These are phyloP conservation scores for Aspergillus nidulans DNA, from an alignment of 495 filamentous ascomycete genomes.

Conservation along the genomic window DNA sequence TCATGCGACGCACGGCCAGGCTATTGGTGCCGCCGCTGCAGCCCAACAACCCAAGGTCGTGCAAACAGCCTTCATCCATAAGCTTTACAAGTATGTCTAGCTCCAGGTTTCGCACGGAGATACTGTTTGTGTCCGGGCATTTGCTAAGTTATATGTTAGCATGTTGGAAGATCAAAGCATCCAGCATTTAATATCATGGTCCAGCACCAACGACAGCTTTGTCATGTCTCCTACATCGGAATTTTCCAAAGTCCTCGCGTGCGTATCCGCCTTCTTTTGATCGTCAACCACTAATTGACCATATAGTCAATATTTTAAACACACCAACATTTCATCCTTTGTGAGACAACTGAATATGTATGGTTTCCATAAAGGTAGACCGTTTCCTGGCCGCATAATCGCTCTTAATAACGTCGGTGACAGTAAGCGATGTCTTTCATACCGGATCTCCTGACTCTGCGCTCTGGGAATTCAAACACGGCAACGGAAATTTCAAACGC, in stretches of 20 bases:
- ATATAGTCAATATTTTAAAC: constrained; percentile 89
- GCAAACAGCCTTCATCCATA: constrained; percentile 99
- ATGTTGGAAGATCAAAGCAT: constrained; percentile 95
- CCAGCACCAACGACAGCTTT: constrained; percentile 88
- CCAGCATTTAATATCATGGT: constrained; percentile 95
- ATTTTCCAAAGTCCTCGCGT: constrained; percentile 98
- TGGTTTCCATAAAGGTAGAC: constrained; percentile 95
- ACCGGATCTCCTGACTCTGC: constrained; percentile 93
- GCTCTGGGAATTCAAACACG: constrained; percentile 98
- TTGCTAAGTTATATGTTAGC: constrained; percentile 51
- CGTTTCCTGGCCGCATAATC: not conserved
- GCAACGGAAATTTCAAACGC: constrained; percentile 93
- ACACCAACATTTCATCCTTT: constrained; percentile 98
- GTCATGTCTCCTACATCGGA: constrained; percentile 96
- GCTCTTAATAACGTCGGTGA: constrained; percentile 11
- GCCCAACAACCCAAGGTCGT: constrained; percentile 96
- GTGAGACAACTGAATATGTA: constrained; percentile 99
- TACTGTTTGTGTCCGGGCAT: constrained; percentile 15
- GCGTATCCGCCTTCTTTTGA: constrained; percentile 33
- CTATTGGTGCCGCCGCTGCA: constrained; percentile 67
- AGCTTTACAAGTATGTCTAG: constrained; percentile 86
- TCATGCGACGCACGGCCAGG: constrained; percentile 39
- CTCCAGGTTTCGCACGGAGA: not conserved
- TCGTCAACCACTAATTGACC: constrained; percentile 22
- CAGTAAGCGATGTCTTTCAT: constrained; percentile 98